A percentile compares a stretch with the other conserved stretches of the same genome.
Evolutionary conservation across 345 rosid species (phyloP).

Genomic region (Hypericum perforatum): DNA sequence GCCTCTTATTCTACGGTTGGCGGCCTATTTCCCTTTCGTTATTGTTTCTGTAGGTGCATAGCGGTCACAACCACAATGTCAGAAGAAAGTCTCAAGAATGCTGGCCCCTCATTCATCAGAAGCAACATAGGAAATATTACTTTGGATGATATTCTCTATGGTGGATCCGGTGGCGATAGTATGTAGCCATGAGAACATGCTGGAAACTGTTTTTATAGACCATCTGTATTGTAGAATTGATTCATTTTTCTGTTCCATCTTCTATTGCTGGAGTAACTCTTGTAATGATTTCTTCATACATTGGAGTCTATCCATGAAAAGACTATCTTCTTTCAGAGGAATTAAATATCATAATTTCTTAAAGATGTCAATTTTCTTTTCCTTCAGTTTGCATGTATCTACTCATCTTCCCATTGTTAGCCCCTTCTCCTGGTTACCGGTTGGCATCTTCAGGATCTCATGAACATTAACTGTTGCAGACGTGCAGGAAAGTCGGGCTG

Average conservation of each 20-base stretch:
- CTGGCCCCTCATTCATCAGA: constrained; percentile 65
- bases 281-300: constrained; percentile 25
- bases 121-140: constrained; percentile 64
- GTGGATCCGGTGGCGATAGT: constrained; percentile 66
- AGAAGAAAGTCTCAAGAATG: constrained; percentile 53
- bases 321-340: constrained; percentile 1
- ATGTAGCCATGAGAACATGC: constrained; percentile 51
- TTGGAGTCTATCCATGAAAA: constrained; percentile 14
- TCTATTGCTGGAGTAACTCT: constrained; percentile 11
- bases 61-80: constrained; percentile 80
- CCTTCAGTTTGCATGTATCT: constrained; percentile 9
- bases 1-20: constrained; percentile 1
- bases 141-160: constrained; percentile 74
- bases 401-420: constrained; percentile 12
- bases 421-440: constrained; percentile 3
- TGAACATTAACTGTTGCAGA: constrained; percentile 34
- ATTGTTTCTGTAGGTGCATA: constrained; percentile 58
- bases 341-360: constrained; percentile 7
- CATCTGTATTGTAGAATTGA: constrained; percentile 27
- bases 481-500: constrained; percentile 30
- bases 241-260: constrained; percentile 11
- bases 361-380: constrained; percentile 8
- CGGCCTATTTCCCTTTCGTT: constrained; percentile 6
- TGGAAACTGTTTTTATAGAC: constrained; percentile 29
- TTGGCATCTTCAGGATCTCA: constrained; percentile 16